A percentile compares a stretch with the other conserved stretches of the same genome.
Evolutionary conservation across 257 asterid species (phyloP).

Genomic region (Thymus quinquecostatus): DNA sequence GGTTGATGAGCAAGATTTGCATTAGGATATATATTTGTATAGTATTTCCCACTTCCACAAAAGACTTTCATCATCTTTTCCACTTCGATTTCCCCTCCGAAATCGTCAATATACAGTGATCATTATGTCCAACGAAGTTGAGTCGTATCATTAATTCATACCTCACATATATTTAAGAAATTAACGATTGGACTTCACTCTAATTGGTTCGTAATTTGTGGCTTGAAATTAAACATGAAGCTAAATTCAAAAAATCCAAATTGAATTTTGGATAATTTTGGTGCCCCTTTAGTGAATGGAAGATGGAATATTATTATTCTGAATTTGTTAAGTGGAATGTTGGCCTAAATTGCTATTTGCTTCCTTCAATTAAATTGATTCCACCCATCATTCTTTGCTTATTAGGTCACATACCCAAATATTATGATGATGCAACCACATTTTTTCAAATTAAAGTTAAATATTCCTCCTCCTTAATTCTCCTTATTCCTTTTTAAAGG

Average conservation of each 20-base stretch:
- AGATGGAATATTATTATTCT: slow-evolving; percentile 35
- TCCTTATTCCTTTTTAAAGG: background rate
- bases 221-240: slow-evolving; percentile 6
- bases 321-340: slow-evolving; percentile 25
- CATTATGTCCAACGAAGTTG: too few relatives aligned
- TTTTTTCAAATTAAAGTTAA: background rate
- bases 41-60: slow-evolving; percentile 26
- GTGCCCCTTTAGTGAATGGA: slow-evolving; percentile 34
- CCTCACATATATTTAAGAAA: too few relatives aligned
- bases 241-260: background rate
- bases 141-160: too few relatives aligned
- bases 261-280: slow-evolving; percentile 9
- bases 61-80: background rate
- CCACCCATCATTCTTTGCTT: slow-evolving; percentile 18
- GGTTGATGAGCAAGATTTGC: slow-evolving; percentile 31
- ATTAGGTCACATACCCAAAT: background rate
- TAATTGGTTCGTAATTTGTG: background rate
- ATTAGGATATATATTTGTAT: slow-evolving; percentile 14
- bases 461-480: background rate
- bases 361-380: slow-evolving; percentile 29
- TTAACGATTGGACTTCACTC: background rate
- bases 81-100: too few relatives aligned
- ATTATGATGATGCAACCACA: slow-evolving; percentile 16
- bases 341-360: slow-evolving; percentile 28
- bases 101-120: too few relatives aligned